A percentile compares a stretch with the other conserved stretches of the same genome.
Evolutionary conservation across 2,329 filamentous ascomycete genomes (phyloP).

Genomic region (Dothiorella sarmentorum): DNA sequence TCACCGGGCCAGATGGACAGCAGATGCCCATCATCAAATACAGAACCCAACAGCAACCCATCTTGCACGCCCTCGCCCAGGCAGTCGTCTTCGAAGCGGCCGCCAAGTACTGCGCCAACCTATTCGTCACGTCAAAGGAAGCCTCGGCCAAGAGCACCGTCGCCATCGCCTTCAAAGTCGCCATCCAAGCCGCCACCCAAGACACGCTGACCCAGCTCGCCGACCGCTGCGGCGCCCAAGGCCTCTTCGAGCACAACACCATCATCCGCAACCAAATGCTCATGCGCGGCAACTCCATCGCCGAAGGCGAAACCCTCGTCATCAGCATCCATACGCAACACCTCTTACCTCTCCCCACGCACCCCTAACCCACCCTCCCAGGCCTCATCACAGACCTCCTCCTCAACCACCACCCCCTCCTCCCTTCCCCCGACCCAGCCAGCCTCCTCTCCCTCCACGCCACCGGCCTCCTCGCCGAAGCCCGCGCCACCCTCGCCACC

Average conservation of each 20-base stretch:
- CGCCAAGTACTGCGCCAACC: background rate
- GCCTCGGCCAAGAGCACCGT: background rate
- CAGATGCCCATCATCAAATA: background rate
- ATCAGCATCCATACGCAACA: background rate
- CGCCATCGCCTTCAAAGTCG: background rate
- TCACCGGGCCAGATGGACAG: background rate
- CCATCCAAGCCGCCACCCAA: background rate
- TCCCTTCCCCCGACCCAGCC: background rate
- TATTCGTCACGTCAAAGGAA: background rate
- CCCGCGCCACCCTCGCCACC: background rate
- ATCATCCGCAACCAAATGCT: background rate
- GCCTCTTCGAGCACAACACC: constrained; percentile 5
- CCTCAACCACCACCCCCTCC: background rate
- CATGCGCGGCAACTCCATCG: constrained; percentile 7
- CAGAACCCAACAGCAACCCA: background rate
- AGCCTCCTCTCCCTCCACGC: background rate
- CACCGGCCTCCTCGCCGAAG: background rate
- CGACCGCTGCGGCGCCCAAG: constrained; percentile 2
- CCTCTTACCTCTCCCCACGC: background rate
- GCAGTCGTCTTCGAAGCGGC: background rate
- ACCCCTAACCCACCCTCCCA: background rate
- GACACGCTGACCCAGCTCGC: background rate
- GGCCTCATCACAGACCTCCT: background rate
- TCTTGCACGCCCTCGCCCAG: background rate
- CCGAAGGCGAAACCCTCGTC: constrained; percentile 1